Base-by-base conservation (phyloP, 2,329 filamentous ascomycete species). In the Phymatotrichopsis omnivora region DNA sequence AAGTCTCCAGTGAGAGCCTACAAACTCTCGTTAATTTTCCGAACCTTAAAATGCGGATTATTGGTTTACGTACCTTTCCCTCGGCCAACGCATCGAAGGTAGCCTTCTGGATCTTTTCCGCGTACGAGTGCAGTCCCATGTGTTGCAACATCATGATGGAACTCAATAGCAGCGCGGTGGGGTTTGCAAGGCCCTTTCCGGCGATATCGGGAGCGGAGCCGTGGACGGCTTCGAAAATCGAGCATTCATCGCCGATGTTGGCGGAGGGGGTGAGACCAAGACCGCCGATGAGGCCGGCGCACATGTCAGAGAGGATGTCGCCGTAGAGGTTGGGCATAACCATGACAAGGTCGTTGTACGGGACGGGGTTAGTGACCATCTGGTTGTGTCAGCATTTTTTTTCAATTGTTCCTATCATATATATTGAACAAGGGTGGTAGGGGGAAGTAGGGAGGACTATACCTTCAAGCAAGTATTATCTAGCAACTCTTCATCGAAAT, bases 91-190 rank as follows among this genome's bases (percentile, higher is more conserved):
- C 93, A 65, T 83, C 84, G 67, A 98, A 96, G 63, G 89, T 93
- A 57, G 91, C 91, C 68, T 77, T 82, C 75, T 96, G 85, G 63
- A 98, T 96, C 66, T 78, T 80, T 65, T 73, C 67, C 58, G 91
- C 91, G 66, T 96, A 79, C 55, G 85, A 74, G 66, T 71, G 79
- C 56, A 98, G 75, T 62, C 83, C 80, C 89, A 98, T 96, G 72
- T 98, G 91, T 68, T 91, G 81, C 75, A 98, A 71, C 91, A 98
- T 96, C 91, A 98, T 96, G 72, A 96, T 91, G 66, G 84, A 93
- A 67, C 78, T 85, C 62, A 96, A 82, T 56, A 98, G 78, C 59
- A 98, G 79, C 49, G 91, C 91, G 52, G 91, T 96, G 54, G 91
- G 91, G 77, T 98, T 98, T 62, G 91, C 91, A 59, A 96, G 81